A percentile compares a stretch with the other conserved stretches of the same genome.
These are phyloP conservation scores for Colletotrichum phormii DNA, from an alignment of 2,329 filamentous ascomycete species.

Conservation along the genomic window DNA sequence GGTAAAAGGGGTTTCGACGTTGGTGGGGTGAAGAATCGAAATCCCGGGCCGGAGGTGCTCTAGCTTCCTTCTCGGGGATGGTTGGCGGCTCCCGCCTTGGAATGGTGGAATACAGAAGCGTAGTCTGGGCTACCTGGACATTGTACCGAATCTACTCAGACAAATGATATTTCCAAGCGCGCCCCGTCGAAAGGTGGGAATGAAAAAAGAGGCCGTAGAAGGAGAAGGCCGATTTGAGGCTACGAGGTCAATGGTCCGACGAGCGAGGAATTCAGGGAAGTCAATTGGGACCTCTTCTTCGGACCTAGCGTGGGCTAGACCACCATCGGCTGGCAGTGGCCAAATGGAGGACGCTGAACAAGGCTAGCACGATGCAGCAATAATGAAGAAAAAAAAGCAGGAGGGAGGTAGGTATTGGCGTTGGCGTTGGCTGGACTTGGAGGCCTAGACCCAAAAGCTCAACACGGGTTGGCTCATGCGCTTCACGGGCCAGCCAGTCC, in stretches of 20 bases:
- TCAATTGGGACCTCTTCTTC: slow-evolving; percentile 23
- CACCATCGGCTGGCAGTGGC: slow-evolving; percentile 11
- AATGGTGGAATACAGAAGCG: slow-evolving; percentile 14
- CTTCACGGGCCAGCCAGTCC: slow-evolving; percentile 15
- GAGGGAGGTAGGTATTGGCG: background rate
- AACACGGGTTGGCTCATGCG: slow-evolving; percentile 14
- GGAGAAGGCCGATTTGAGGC: background rate
- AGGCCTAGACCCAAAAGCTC: slow-evolving; percentile 1
- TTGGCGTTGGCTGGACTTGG: slow-evolving; percentile 4
- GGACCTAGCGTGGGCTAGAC: slow-evolving; percentile 29
- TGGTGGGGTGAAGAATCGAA: slow-evolving; percentile 34
- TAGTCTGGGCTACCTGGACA: slow-evolving; percentile 4
- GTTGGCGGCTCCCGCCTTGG: background rate
- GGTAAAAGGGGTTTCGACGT: slow-evolving; percentile 22
- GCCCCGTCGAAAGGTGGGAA: background rate
- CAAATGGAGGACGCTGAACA: slow-evolving; percentile 17
- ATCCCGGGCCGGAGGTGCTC: background rate
- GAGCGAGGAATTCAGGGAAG: slow-evolving; percentile 10
- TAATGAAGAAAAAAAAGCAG: background rate
- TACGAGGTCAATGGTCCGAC: background rate
- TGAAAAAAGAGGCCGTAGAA: background rate
- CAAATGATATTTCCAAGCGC: background rate
- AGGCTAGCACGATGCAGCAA: slow-evolving; percentile 31
- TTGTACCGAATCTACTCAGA: background rate
- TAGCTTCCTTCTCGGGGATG: background rate